These are phyloP conservation scores for Akanthomyces lecanii DNA, from an alignment of 2,329 filamentous ascomycete genomes.

Conservation along the genomic window DNA sequence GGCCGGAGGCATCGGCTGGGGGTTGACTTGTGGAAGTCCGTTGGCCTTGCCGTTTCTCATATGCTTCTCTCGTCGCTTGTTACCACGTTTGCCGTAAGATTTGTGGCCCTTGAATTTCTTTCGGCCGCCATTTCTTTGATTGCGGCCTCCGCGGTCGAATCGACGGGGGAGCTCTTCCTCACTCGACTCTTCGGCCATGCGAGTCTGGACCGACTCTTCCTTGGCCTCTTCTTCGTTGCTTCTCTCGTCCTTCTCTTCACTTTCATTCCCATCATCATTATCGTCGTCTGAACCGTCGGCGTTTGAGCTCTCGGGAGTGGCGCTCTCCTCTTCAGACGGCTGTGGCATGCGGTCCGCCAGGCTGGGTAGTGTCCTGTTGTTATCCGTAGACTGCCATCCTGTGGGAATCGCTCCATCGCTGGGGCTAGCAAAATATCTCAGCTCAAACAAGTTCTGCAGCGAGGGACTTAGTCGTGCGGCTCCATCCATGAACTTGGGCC, in stretches of 20 bases:
- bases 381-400: constrained; percentile 62
- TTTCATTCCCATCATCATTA: constrained; percentile 43
- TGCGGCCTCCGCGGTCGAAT: constrained; percentile 21
- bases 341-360: constrained; percentile 45
- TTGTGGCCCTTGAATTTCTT: constrained; percentile 46
- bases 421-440: constrained; percentile 60
- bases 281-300: constrained; percentile 47
- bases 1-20: constrained; percentile 35
- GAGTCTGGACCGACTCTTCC: constrained; percentile 36
- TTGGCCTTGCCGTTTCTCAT: constrained; percentile 34
- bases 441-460: constrained; percentile 70
- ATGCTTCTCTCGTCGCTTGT: constrained; percentile 45
- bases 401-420: constrained; percentile 59
- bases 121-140: constrained; percentile 27
- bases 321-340: constrained; percentile 36
- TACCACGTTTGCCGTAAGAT: constrained; percentile 46
- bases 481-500: constrained; percentile 51
- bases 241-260: constrained; percentile 45
- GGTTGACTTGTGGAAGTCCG: constrained; percentile 28
- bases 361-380: constrained; percentile 54
- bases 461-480: constrained; percentile 56
- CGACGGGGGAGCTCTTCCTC: constrained; percentile 44
- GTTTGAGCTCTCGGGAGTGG: constrained; percentile 45
- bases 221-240: constrained; percentile 46
- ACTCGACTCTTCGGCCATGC: constrained; percentile 57